Percentiles rank a stretch among this genome's conserved stretches.
Conservation (phyloP, 768 basidiomycete species). For the Crucibulum laeve region DNA sequence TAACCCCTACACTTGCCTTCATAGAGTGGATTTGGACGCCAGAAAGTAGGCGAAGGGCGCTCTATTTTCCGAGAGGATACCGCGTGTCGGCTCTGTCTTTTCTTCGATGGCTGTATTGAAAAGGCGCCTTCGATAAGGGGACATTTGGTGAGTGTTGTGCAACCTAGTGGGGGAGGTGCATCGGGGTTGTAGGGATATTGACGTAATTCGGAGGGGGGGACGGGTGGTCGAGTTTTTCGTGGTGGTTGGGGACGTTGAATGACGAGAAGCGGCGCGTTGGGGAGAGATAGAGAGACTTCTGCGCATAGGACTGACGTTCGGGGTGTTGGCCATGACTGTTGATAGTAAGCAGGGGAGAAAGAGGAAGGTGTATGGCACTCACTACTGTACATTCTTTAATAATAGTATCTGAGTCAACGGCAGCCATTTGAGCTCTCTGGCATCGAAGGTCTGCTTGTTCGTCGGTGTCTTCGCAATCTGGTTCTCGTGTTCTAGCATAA, state of each 20-base stretch:
- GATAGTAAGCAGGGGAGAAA: too few species aligned
- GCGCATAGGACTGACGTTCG: constrained; percentile 4
- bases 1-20: constrained; percentile 38
- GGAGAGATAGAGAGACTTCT: constrained; percentile 1
- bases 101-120: constrained; percentile 7
- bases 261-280: constrained; percentile 22
- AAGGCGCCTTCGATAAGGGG: constrained; percentile 19
- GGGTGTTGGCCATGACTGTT: constrained; percentile 2
- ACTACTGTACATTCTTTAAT: constrained; percentile 16
- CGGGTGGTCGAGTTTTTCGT: constrained; percentile 39
- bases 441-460: constrained; percentile 37
- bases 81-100: constrained; percentile 11
- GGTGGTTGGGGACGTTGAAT: constrained; percentile 21
- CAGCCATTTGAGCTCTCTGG: constrained; percentile 30
- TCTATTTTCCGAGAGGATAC: too few species aligned
- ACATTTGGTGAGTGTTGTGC: constrained; percentile 6
- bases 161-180: constrained; percentile 3
- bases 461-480: constrained; percentile 44
- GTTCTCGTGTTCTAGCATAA: constrained; percentile 37
- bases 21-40: constrained; percentile 30
- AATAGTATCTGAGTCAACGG: constrained; percentile 33
- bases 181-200: constrained; percentile 29
- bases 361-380: too few species aligned
- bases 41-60: constrained; percentile 32
- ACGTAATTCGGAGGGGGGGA: constrained; percentile 18